phyloP scores from a whole-genome alignment of 306 rosid genomes.

The Luffa aegyptiaca region DNA sequence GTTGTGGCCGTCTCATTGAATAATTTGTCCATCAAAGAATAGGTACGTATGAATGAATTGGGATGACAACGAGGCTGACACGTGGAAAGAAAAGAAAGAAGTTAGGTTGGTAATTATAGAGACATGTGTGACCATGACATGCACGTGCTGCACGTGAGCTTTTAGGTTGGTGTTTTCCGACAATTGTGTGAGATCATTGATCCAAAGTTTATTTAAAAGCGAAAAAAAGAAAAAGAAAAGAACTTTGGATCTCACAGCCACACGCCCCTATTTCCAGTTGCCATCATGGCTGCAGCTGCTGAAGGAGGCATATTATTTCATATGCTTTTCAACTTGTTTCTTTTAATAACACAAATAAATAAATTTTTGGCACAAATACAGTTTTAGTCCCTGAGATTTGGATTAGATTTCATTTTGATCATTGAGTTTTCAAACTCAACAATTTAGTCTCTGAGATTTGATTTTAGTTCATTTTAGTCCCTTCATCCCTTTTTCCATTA shows the following conservation, averaged over 20 bases:
- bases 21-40: not conserved
- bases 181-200: not conserved
- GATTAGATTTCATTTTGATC: too few species aligned
- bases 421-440: too few species aligned
- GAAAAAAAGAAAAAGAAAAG: not conserved
- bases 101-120: not conserved
- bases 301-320: not conserved
- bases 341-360: not conserved
- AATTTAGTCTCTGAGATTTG: too few species aligned
- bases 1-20: too few species aligned
- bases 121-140: not conserved
- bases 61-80: not conserved
- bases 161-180: not conserved
- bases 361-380: too few species aligned
- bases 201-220: not conserved
- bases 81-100: not conserved
- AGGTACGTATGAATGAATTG: not conserved
- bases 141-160: conserved; percentile 7
- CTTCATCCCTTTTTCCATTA: too few species aligned
- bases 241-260: conserved; percentile 4
- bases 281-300: not conserved
- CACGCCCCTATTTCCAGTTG: not conserved
- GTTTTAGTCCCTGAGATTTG: too few species aligned
- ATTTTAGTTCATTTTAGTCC: too few species aligned
- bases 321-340: not conserved